phyloP scores from a whole-genome alignment of 108 stramenopile species.

The Licmophora abbreviata region DNA sequence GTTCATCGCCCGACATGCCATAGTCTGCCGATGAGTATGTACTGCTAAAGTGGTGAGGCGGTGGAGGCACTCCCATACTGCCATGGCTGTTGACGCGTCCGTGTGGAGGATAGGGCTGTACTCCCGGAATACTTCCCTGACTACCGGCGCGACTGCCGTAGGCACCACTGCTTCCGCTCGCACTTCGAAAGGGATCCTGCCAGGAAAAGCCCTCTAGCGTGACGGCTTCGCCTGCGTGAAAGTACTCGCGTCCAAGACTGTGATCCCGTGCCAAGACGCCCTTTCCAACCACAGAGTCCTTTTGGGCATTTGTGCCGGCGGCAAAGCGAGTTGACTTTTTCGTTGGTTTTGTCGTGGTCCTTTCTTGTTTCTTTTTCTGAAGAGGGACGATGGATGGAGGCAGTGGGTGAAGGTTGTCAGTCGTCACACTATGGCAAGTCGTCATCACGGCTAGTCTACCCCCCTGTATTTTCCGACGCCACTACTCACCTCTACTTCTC shows the following conservation, averaged over 20 bases:
- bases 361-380: slow-evolving; percentile 2
- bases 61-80: neutral
- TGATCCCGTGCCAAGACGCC: slow-evolving; percentile 61
- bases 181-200: slow-evolving; percentile 18
- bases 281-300: slow-evolving; percentile 20
- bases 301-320: slow-evolving; percentile 33
- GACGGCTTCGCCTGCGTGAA: slow-evolving; percentile 26
- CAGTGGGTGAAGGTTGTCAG: neutral
- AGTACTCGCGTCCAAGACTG: slow-evolving; percentile 53
- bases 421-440: too few species aligned
- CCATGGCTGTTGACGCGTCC: slow-evolving; percentile 12
- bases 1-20: neutral
- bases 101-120: slow-evolving; percentile 17
- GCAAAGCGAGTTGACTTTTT: slow-evolving; percentile 45
- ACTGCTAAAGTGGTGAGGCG: neutral
- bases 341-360: slow-evolving; percentile 10
- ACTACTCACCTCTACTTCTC: slow-evolving; percentile 3
- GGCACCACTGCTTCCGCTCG: slow-evolving; percentile 9
- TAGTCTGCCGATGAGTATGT: neutral
- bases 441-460: too few species aligned
- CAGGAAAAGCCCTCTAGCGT: slow-evolving; percentile 73
- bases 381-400: neutral
- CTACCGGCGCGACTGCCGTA: too few species aligned
- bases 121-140: too few species aligned
- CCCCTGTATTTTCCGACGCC: too few species aligned